phyloP scores from a whole-genome alignment of 2,329 filamentous ascomycete species.

The Epicoccum nigrum region DNA sequence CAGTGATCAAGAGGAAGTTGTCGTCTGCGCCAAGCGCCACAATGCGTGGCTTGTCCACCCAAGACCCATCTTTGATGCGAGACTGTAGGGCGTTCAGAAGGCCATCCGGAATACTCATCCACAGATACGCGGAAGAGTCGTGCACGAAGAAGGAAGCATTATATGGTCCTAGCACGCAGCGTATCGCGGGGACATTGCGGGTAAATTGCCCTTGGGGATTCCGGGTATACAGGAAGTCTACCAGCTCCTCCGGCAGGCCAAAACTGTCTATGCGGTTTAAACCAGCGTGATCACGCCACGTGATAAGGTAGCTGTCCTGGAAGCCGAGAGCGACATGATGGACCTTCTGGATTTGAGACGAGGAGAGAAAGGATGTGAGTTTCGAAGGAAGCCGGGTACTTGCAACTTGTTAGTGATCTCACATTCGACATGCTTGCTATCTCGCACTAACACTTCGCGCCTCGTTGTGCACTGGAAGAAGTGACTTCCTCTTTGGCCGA shows the following conservation, averaged over 20 bases:
- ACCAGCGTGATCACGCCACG: constrained; percentile 36
- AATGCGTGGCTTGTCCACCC: constrained; percentile 40
- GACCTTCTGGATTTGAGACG: constrained; percentile 30
- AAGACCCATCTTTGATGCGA: constrained; percentile 37
- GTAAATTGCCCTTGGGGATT: constrained; percentile 13
- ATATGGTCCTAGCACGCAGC: constrained; percentile 40
- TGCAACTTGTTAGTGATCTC: background rate
- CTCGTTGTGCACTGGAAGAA: constrained; percentile 41
- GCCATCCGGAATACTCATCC: constrained; percentile 39
- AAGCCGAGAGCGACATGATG: constrained; percentile 43
- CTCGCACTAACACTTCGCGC: constrained; percentile 32
- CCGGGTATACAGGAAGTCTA: constrained; percentile 32
- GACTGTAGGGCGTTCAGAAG: constrained; percentile 34
- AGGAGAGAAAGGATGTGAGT: constrained; percentile 31
- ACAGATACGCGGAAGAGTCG: constrained; percentile 36
- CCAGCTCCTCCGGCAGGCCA: constrained; percentile 35
- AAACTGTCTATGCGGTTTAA: constrained; percentile 34
- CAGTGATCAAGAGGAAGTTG: constrained; percentile 41
- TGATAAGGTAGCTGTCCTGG: constrained; percentile 43
- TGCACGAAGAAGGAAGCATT: constrained; percentile 43
- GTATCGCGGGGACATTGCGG: constrained; percentile 36
- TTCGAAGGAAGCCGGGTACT: constrained; percentile 40
- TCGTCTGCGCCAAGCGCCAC: constrained; percentile 39
- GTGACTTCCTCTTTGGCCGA: constrained; percentile 45
- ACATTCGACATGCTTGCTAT: background rate